These are phyloP conservation scores for Cystobasidium sp. DNA, from an alignment of 1,284 basidiomycete genomes.

Conservation along the genomic window DNA sequence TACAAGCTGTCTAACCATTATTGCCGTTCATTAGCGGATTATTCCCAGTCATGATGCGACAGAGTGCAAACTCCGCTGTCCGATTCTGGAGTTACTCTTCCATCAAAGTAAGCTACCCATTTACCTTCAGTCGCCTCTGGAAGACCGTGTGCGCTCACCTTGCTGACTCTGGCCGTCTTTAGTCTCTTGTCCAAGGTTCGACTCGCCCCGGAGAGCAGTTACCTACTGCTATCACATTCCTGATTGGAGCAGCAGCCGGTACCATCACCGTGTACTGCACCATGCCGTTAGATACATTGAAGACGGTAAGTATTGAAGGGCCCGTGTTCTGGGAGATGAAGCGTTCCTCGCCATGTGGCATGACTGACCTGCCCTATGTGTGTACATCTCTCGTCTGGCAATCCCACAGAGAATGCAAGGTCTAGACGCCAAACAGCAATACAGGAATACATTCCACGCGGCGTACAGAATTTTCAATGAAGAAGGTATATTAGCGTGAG, in stretches of 20 bases:
- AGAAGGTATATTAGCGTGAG: slow-evolving; percentile 51
- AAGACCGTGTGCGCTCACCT: no score
- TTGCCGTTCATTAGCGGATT: slow-evolving; percentile 63
- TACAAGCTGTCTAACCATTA: no score
- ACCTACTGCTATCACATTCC: slow-evolving; percentile 88
- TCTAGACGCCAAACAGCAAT: slow-evolving; percentile 77
- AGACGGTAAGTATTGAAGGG: slow-evolving; percentile 62
- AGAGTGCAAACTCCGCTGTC: slow-evolving; percentile 95
- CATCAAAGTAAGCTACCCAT: slow-evolving; percentile 33
- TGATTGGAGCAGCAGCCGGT: slow-evolving; percentile 89
- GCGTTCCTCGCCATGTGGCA: no score
- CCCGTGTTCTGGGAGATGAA: slow-evolving; percentile 59
- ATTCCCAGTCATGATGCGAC: slow-evolving; percentile 94
- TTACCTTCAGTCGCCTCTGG: no score
- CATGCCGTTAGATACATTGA: slow-evolving; percentile 70
- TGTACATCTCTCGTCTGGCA: neutral
- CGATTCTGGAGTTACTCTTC: slow-evolving; percentile 46
- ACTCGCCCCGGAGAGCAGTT: slow-evolving; percentile 80
- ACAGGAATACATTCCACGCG: slow-evolving; percentile 91
- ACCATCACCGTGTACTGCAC: slow-evolving; percentile 90
- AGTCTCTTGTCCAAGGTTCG: slow-evolving; percentile 79
- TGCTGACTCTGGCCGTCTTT: slow-evolving; percentile 52
- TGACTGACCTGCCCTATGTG: neutral
- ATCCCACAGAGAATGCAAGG: slow-evolving; percentile 78
- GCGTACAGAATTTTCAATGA: slow-evolving; percentile 81